Evolutionary conservation across 2,329 filamentous ascomycete species (phyloP).

Genomic region (Aspergillus hortae): DNA sequence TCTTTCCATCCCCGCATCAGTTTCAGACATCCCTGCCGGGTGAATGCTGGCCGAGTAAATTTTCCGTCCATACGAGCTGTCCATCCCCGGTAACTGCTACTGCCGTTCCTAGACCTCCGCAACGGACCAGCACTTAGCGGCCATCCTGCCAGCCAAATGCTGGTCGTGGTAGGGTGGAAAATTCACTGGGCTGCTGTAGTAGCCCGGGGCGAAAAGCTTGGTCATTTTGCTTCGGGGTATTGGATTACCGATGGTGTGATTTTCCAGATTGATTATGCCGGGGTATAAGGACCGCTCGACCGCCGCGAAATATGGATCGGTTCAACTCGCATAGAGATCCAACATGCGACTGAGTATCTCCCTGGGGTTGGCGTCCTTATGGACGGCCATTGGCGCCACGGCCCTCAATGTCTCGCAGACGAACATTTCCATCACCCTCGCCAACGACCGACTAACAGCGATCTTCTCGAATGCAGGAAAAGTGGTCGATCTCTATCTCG

Average conservation of each 20-base stretch:
- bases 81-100: not conserved
- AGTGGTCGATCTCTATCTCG: constrained; percentile 43
- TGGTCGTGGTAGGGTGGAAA: not conserved
- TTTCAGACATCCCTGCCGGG: constrained; percentile 10
- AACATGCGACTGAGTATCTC: constrained; percentile 8
- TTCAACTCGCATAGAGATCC: not conserved
- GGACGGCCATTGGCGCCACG: constrained; percentile 10
- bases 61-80: constrained; percentile 12
- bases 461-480: constrained; percentile 43
- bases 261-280: not conserved
- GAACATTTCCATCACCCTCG: constrained; percentile 27
- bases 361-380: constrained; percentile 5
- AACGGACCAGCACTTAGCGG: not conserved
- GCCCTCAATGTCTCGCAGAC: constrained; percentile 18
- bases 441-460: constrained; percentile 45
- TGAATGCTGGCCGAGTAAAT: constrained; percentile 16
- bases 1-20: not conserved
- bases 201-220: not conserved
- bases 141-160: not conserved
- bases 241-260: not conserved
- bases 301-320: not conserved
- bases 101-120: not conserved
- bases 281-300: not conserved
- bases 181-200: not conserved
- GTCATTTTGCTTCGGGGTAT: constrained; percentile 1